Evolutionary conservation across 805 yeast species (phyloP).

Genomic region (Spathaspora passalidarum): DNA sequence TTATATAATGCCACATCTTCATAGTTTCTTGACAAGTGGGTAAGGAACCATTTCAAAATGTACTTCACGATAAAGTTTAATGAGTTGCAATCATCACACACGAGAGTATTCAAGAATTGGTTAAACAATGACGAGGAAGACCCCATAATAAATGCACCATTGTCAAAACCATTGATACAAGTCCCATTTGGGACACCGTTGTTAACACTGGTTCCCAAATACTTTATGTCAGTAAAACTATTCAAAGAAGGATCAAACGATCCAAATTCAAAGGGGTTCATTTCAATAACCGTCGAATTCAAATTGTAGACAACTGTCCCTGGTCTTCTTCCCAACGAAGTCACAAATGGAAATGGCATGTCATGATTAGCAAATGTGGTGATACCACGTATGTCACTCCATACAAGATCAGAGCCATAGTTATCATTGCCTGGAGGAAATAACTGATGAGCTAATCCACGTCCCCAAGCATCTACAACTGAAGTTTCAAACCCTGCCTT

Average conservation of each 20-base stretch:
- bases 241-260: conserved; percentile 38
- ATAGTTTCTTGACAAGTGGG: conserved; percentile 19
- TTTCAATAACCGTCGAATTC: conserved; percentile 39
- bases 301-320: conserved; percentile 25
- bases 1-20: conserved; percentile 36
- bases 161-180: conserved; percentile 37
- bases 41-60: conserved; percentile 22
- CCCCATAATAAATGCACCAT: conserved; percentile 38
- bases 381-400: conserved; percentile 31
- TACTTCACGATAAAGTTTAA: conserved; percentile 24
- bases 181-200: conserved; percentile 28
- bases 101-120: conserved; percentile 30
- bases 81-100: conserved; percentile 28
- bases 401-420: conserved; percentile 23
- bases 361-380: conserved; percentile 29
- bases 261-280: conserved; percentile 42
- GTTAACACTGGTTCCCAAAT: conserved; percentile 31
- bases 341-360: conserved; percentile 40
- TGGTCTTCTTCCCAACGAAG: conserved; percentile 36
- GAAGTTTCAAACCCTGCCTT: conserved; percentile 67
- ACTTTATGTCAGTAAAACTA: conserved; percentile 35
- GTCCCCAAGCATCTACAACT: conserved; percentile 78
- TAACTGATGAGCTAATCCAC: conserved; percentile 59
- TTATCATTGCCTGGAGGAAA: conserved; percentile 27
- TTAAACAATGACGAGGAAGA: conserved; percentile 41